Evolutionary conservation across 495 filamentous ascomycete genomes (phyloP).

Genomic region (Hypoxylon intermedium): DNA sequence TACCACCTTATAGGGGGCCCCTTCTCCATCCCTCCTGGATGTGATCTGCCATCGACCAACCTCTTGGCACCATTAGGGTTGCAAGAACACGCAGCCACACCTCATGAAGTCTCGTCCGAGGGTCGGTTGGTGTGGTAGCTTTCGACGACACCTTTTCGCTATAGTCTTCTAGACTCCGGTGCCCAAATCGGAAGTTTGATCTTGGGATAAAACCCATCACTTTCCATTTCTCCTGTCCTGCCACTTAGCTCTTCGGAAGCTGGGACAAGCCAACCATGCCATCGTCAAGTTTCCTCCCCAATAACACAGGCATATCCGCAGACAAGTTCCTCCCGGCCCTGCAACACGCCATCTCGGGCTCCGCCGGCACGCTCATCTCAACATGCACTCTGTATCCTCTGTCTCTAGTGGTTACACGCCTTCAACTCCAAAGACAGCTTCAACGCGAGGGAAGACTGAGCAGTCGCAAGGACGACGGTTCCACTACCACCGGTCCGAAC

Average conservation of each 20-base stretch:
- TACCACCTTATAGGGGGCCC: conserved; percentile 14
- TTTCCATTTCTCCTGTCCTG: conserved; percentile 10
- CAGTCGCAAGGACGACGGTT: conserved; percentile 2
- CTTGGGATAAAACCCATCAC: conserved; percentile 5
- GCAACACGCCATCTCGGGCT: conserved; percentile 86
- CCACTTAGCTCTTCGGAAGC: conserved; percentile 14
- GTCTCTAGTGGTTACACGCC: conserved; percentile 81
- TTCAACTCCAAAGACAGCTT: conserved; percentile 79
- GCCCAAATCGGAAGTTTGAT: conserved; percentile 26
- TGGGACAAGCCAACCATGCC: conserved; percentile 22
- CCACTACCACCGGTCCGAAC: conserved; percentile 24
- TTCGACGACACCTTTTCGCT: conserved; percentile 1
- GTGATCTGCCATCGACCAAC: conserved; percentile 29
- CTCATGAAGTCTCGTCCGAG: conserved; percentile 15
- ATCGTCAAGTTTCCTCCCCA: conserved; percentile 15
- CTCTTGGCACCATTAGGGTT: conserved; percentile 27
- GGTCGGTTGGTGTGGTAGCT: conserved; percentile 24
- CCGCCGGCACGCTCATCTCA: conserved; percentile 78
- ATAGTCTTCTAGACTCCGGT: conserved; percentile 11
- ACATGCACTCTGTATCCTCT: conserved; percentile 83
- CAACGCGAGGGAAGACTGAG: conserved; percentile 47
- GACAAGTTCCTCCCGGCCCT: conserved; percentile 73
- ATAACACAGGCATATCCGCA: conserved; percentile 12
- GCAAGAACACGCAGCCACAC: conserved; percentile 11
- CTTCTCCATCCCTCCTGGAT: conserved; percentile 8